These are phyloP conservation scores for Tulasnella sp. DNA, from an alignment of 768 basidiomycete genomes.

Conservation along the genomic window DNA sequence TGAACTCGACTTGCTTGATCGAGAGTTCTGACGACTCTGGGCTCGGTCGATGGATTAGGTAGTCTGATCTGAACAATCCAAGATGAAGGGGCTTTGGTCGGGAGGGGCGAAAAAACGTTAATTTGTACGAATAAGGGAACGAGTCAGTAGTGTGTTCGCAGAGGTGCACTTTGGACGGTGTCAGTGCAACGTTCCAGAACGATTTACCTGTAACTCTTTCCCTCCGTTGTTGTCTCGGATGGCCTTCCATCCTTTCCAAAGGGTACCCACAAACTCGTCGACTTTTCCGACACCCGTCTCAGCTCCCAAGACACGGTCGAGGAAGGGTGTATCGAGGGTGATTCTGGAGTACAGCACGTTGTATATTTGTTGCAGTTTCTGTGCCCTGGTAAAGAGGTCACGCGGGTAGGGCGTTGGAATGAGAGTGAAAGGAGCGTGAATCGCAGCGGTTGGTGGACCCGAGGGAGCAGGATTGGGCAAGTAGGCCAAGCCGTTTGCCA, in stretches of 20 bases:
- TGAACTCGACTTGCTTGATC: constrained; percentile 98
- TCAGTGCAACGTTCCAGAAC: not conserved
- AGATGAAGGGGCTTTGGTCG: constrained; percentile 71
- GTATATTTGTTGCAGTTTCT: constrained; percentile 71
- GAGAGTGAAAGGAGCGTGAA: constrained; percentile 88
- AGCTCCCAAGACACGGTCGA: constrained; percentile 84
- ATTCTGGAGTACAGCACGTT: constrained; percentile 85
- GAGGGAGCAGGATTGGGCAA: constrained; percentile 57
- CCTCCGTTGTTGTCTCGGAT: constrained; percentile 62
- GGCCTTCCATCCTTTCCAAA: constrained; percentile 86
- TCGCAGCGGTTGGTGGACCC: constrained; percentile 64
- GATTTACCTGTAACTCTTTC: constrained; percentile 54
- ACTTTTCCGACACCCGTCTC: constrained; percentile 75
- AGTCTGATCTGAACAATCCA: constrained; percentile 93
- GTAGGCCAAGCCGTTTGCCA: constrained; percentile 84
- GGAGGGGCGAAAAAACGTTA: not conserved
- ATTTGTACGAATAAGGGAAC: not conserved
- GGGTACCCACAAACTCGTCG: constrained; percentile 80
- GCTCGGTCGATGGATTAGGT: constrained; percentile 69
- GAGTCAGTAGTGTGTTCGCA: not conserved
- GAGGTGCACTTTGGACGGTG: not conserved
- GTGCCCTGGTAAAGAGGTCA: constrained; percentile 64
- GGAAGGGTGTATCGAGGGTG: constrained; percentile 74
- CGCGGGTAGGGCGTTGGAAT: constrained; percentile 88
- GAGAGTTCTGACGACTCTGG: constrained; percentile 41